Conservation (phyloP, 441 rosid species). For the Viola pubescens region DNA sequence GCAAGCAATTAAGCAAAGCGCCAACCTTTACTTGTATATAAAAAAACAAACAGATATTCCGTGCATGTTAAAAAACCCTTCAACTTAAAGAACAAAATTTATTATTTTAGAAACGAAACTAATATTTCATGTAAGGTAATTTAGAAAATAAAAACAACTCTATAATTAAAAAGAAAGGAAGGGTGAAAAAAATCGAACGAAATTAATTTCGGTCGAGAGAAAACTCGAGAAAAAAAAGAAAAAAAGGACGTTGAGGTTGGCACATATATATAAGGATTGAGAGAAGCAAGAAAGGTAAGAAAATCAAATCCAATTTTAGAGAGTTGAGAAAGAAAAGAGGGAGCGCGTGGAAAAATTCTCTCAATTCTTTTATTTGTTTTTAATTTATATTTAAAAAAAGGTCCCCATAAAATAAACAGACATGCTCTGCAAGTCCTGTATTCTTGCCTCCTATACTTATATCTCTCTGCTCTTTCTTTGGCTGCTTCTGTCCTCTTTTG, state of each 20-base stretch:
- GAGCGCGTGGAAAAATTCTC: slow-evolving; percentile 6
- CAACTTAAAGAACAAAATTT: too few relatives aligned
- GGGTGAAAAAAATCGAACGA: background rate
- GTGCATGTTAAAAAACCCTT: too few relatives aligned
- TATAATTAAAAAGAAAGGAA: background rate
- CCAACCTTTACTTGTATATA: too few relatives aligned
- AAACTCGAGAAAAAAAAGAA: background rate
- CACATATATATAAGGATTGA: background rate
- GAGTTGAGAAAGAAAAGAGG: background rate
- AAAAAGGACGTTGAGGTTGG: background rate
- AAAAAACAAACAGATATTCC: too few relatives aligned
- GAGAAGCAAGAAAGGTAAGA: background rate
- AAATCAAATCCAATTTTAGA: background rate
- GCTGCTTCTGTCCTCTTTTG: slow-evolving; percentile 24
- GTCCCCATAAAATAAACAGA: slow-evolving; percentile 28
- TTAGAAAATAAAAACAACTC: too few relatives aligned
- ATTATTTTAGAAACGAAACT: too few relatives aligned
- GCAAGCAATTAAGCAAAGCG: too few relatives aligned
- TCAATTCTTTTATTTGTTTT: slow-evolving; percentile 7
- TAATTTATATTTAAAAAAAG: background rate
- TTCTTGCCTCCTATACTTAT: slow-evolving; percentile 32
- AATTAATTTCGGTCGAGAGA: background rate
- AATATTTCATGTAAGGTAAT: too few relatives aligned
- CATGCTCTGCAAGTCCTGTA: slow-evolving; percentile 49
- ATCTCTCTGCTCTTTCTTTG: slow-evolving; percentile 22